phyloP scores from a whole-genome alignment of 2,329 filamentous ascomycete genomes.

The Xylariaceae sp. region DNA sequence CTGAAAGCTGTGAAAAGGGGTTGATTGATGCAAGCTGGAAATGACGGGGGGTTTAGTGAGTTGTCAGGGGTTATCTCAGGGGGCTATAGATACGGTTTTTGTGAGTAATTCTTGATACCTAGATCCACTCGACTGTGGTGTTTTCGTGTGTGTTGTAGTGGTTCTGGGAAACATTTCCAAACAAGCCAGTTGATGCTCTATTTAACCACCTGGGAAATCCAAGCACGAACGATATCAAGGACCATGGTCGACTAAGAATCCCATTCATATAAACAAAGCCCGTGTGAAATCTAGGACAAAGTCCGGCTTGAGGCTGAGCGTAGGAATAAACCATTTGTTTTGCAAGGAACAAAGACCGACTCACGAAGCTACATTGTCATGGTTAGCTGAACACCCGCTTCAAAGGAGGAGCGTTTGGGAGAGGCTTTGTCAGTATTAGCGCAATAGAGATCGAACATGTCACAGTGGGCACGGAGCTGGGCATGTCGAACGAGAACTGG shows the following conservation, averaged over 20 bases:
- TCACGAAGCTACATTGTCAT: background rate
- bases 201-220: background rate
- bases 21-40: too few relatives aligned
- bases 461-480: background rate
- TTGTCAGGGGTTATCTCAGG: too few relatives aligned
- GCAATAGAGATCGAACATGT: background rate
- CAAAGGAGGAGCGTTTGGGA: background rate
- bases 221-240: background rate
- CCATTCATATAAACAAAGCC: background rate
- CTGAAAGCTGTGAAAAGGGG: too few relatives aligned
- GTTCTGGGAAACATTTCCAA: background rate
- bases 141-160: background rate
- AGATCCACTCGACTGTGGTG: background rate
- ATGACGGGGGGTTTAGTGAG: too few relatives aligned
- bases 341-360: background rate
- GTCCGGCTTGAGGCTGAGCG: background rate
- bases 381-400: background rate
- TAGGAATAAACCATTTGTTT: background rate
- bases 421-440: background rate
- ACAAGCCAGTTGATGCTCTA: background rate
- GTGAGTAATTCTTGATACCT: too few relatives aligned
- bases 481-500: conserved; percentile 15
- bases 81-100: too few relatives aligned
- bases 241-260: background rate
- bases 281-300: background rate